Evolutionary conservation across 495 filamentous ascomycete species (phyloP).

Genomic region (Podospora tetraspora): DNA sequence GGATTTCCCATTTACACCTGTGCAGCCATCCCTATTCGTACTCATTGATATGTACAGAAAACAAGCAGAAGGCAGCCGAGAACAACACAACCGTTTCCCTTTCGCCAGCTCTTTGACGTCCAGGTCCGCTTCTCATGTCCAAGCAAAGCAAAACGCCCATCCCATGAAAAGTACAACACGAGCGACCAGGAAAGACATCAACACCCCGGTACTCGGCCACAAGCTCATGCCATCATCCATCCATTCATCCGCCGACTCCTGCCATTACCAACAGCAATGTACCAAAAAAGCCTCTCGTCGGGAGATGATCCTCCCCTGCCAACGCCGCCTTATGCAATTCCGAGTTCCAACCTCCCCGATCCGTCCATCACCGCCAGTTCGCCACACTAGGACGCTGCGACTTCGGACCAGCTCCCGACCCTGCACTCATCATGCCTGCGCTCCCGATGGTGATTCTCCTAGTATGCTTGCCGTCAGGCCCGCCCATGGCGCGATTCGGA

Average conservation of each 20-base stretch:
- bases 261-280: not conserved
- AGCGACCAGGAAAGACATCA: not conserved
- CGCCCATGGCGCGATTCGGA: conserved; percentile 11
- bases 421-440: conserved; percentile 9
- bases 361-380: not conserved
- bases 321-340: not conserved
- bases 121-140: not conserved
- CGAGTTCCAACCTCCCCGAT: not conserved
- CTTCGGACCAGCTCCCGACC: not conserved
- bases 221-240: not conserved
- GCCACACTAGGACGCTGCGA: conserved; percentile 4
- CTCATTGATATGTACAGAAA: not conserved
- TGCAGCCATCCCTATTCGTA: not conserved
- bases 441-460: conserved; percentile 33
- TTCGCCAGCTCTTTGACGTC: not conserved
- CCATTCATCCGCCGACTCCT: not conserved
- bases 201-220: not conserved
- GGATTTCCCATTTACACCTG: not conserved
- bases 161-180: not conserved
- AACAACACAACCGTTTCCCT: not conserved
- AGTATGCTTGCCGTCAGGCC: conserved; percentile 9
- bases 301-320: not conserved
- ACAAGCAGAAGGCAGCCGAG: not conserved
- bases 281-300: not conserved
- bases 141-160: not conserved